Percentiles rank a stretch among this genome's conserved stretches.
Conservation (phyloP, 148 eudicot species). For the Suaeda aralocaspica region DNA sequence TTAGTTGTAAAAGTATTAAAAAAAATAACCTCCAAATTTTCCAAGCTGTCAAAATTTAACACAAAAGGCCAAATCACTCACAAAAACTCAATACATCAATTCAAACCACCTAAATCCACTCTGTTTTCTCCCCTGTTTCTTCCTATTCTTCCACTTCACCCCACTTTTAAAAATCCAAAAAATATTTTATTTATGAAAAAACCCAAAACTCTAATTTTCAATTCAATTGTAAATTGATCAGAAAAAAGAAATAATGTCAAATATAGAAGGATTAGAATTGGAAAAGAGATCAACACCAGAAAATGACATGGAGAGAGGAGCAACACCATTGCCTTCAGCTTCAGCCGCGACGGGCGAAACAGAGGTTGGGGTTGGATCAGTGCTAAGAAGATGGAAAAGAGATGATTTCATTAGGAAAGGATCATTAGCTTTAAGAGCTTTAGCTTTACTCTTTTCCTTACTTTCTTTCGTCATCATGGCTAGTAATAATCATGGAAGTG, state of each 20-base stretch:
- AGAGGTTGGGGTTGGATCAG: slow-evolving; percentile 16
- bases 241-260: slow-evolving; percentile 27
- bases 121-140: slow-evolving; percentile 11
- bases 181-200: no score
- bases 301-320: slow-evolving; percentile 24
- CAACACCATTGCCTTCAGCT: no score
- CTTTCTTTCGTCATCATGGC: slow-evolving; percentile 31
- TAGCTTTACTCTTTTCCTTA: slow-evolving; percentile 21
- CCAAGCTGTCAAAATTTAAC: slow-evolving; percentile 21
- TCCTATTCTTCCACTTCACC: slow-evolving; percentile 21
- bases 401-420: slow-evolving; percentile 25
- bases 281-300: slow-evolving; percentile 9
- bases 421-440: slow-evolving; percentile 25
- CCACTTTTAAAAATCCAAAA: background rate
- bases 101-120: slow-evolving; percentile 14
- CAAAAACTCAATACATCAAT: background rate
- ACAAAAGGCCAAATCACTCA: slow-evolving; percentile 2
- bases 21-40: background rate
- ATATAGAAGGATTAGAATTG: background rate
- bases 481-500: slow-evolving; percentile 30
- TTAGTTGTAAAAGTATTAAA: slow-evolving; percentile 1
- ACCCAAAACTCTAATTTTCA: background rate
- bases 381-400: slow-evolving; percentile 23
- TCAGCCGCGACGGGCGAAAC: background rate
- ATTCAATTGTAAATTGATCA: background rate